Base-by-base conservation (phyloP, 371 early-diverging fungal genomes). In the Circinella umbellata region DNA sequence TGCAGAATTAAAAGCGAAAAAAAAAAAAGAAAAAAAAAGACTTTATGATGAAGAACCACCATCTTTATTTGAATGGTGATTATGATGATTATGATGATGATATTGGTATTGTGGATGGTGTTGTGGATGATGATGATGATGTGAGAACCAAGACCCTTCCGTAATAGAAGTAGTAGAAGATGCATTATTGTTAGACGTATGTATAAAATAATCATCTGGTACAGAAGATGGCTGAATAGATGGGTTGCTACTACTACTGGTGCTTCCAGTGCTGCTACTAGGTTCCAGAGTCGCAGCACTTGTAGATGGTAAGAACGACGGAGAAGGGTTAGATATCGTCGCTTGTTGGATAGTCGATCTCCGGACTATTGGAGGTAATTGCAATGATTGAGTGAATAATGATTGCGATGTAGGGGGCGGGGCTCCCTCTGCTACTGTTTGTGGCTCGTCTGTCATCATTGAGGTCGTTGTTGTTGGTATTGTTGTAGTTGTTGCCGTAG, bases 351-450 rank as follows among this genome's bases (percentile, higher is more conserved):
- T 61, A 9, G 62, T 39, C 34, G 62, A 38, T 39, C 62, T 61
- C 46, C 62, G 62, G 62, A 61, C 57, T 36, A 64, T 64, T 3
- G 65, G 65, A 18, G 65, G 65, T 64, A 64, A 36, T 10, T 64
- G 65, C 53, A 64, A 18, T 18, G 65, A 64, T 37, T 36, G 37
- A 18, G 47, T 63, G 20, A 46, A 38, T 14, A 61, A 14, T 4
- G 17, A 37, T 59, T 59, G 36, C 60, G 60, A 42, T 42, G 42
- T 11, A 42, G 42, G 36, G 37, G 60, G 34, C 60, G 37, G 57
- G 5, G 42, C 27, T 27, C 27, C 27, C 27, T 27, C 27, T 27
- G 2, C 27, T 27, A 27, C 27, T 27, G 27, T 27, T 27, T 27
- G 27, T 27, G 2, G 27, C 27, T 27, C 27, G 27, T 27, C 27